phyloP scores from a whole-genome alignment of 768 basidiomycete species.

The Leccinum imitatum region DNA sequence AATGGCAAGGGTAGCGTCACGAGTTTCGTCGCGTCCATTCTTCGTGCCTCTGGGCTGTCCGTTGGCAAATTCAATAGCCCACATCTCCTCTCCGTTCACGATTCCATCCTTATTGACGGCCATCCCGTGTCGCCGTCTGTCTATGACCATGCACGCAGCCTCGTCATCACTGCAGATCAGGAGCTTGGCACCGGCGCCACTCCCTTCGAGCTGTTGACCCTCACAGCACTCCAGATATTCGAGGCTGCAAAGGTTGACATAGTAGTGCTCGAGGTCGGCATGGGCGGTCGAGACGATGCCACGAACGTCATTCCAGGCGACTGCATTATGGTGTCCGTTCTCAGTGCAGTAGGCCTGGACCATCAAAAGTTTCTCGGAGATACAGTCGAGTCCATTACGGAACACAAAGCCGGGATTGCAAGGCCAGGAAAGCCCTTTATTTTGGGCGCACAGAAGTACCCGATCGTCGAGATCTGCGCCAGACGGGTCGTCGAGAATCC shows the following conservation, averaged over 20 bases:
- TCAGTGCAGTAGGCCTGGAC: constrained; percentile 89
- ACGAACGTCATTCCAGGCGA: constrained; percentile 84
- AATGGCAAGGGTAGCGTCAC: constrained; percentile 98
- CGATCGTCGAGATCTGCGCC: constrained; percentile 47
- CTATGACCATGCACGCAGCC: constrained; percentile 47
- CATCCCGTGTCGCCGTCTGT: constrained; percentile 44
- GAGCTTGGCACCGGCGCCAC: constrained; percentile 50
- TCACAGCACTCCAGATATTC: constrained; percentile 77
- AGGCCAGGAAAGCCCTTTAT: constrained; percentile 61
- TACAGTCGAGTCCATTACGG: constrained; percentile 70
- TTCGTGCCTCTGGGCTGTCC: constrained; percentile 52
- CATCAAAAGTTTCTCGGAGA: constrained; percentile 88
- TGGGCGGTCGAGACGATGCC: constrained; percentile 92
- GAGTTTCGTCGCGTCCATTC: constrained; percentile 74
- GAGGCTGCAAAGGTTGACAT: constrained; percentile 71
- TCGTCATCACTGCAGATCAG: constrained; percentile 50
- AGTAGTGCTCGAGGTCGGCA: constrained; percentile 88
- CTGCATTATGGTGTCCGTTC: constrained; percentile 69
- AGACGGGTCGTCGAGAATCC: constrained; percentile 39
- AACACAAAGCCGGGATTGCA: constrained; percentile 83
- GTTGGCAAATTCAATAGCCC: constrained; percentile 92
- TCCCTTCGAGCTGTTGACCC: constrained; percentile 83
- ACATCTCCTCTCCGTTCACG: constrained; percentile 75
- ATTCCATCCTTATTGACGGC: constrained; percentile 72
- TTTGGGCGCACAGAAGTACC: constrained; percentile 60